Base-by-base conservation (phyloP, 2,329 filamentous ascomycete genomes). In the Cladosporium velox region DNA sequence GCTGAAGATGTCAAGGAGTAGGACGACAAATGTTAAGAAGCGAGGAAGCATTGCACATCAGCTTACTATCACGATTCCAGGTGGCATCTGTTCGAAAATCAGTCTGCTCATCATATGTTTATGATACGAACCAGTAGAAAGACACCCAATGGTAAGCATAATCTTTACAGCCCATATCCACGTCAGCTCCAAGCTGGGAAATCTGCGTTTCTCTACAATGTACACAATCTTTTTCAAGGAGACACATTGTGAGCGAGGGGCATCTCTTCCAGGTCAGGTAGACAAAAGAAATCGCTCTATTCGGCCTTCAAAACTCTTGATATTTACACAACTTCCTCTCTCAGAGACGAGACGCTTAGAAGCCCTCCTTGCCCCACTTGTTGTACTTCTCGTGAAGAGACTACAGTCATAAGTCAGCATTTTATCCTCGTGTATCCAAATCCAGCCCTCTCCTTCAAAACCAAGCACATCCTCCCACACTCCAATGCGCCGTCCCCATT, bases 361-460 rank as follows among this genome's bases (percentile, higher is more conserved):
- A 98, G 73, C 92, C 93, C 73, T 98, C 95, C 88, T 98, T 98
- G 81, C 95, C 95, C 88, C 92, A 98, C 87, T 99, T 99, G 91
- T 99, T 99, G 88, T 90, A 98, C 84, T 90, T 91, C 74, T 99
- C 95, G 84, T 99, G 95, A 71, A 97, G 88, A 76, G 90, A 86
- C 92, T 96, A 75, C n/a, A 57, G n/a, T 12, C 32, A 24, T 38
- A 26, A 24, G 55, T 67, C 61, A 67, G 65, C 32, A 26, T 32
- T 59, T 34, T 44, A 49, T 55, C 24, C 49, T 47, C 7, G 14
- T 47, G 30, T 47, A 4, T 58, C 34, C 55, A 41, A 18, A 10
- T 21, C 32, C 14, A 47, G 4, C 54, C 30, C 65, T 44, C 59
- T 63, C 24, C 30, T 61, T 26, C 26, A 30, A 14, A 14, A 5